phyloP scores from a whole-genome alignment of 257 asterid species.

The Petunia secreta region DNA sequence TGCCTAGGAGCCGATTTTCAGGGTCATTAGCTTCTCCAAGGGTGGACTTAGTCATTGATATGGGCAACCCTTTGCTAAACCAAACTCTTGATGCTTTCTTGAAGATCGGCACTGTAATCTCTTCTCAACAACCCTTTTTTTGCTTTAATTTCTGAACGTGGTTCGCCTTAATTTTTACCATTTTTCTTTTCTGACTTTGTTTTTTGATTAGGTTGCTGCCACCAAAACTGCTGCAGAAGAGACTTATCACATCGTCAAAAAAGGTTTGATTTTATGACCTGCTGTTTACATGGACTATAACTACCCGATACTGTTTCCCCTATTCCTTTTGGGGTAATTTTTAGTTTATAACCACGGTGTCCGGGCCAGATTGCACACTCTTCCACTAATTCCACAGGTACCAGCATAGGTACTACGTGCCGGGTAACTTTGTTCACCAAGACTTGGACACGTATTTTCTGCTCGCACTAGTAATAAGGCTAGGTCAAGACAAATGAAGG shows the following conservation, averaged over 20 bases:
- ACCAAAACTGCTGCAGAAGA: constrained; percentile 77
- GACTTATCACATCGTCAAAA: constrained; percentile 49
- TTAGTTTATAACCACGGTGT: too few relatives aligned
- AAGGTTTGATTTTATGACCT: constrained; percentile 44
- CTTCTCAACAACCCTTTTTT: background rate
- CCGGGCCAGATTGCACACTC: too few relatives aligned
- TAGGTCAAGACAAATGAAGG: background rate
- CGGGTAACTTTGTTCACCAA: too few relatives aligned
- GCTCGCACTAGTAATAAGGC: background rate
- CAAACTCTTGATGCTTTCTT: constrained; percentile 73
- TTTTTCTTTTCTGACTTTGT: background rate
- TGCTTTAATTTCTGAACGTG: background rate
- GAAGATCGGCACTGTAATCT: constrained; percentile 70
- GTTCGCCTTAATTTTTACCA: background rate
- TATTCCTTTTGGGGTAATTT: background rate
- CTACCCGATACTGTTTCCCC: background rate
- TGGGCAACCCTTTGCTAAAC: constrained; percentile 78
- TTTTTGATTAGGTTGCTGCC: constrained; percentile 62
- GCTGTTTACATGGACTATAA: background rate
- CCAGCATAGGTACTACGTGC: too few relatives aligned
- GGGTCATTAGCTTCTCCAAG: constrained; percentile 56
- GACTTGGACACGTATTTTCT: too few relatives aligned
- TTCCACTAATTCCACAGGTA: too few relatives aligned
- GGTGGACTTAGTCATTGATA: constrained; percentile 56
- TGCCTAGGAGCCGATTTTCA: constrained; percentile 49